Conservation (phyloP, 164 flowering plant genomes). For the Vitis amurensis region DNA sequence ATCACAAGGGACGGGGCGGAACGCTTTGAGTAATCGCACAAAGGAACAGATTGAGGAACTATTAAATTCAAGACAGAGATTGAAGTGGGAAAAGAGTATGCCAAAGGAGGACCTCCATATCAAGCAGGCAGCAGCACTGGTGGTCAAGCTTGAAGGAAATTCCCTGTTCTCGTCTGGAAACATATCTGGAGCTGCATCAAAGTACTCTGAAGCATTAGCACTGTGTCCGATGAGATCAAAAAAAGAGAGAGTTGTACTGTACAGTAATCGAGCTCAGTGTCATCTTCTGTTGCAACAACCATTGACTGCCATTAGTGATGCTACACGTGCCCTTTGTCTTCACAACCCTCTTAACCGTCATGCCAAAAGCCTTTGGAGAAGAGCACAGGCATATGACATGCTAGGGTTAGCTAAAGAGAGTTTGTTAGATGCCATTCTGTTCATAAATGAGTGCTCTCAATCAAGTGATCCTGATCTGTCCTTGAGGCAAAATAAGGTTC, state of each 20-base stretch:
- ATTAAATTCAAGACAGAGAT: conserved; percentile 62
- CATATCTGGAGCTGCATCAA: conserved; percentile 89
- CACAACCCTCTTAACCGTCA: conserved; percentile 94
- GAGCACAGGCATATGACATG: conserved; percentile 99
- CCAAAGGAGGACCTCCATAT: conserved; percentile 98
- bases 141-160: conserved; percentile 98
- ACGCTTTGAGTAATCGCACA: conserved; percentile 44
- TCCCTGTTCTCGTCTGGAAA: conserved; percentile 95
- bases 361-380: conserved; percentile 97
- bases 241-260: conserved; percentile 88
- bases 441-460: conserved; percentile 92
- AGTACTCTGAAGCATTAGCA: conserved; percentile 89
- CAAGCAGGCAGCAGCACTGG: conserved; percentile 93
- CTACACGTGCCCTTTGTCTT: conserved; percentile 89
- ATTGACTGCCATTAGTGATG: conserved; percentile 89
- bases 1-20: conserved; percentile 66
- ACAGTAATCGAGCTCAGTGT: conserved; percentile 96
- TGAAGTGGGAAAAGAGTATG: conserved; percentile 92
- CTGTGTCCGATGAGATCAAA: conserved; percentile 86
- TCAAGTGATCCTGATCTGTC: conserved; percentile 89
- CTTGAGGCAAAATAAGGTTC: conserved; percentile 86
- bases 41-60: conserved; percentile 80
- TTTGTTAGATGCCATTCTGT: conserved; percentile 91
- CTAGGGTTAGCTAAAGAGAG: conserved; percentile 96
- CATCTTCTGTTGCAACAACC: conserved; percentile 92